Evolutionary conservation across 176 grass and related monocot genomes (phyloP), one percentile per base, ranked within the genome.

Genomic region (Ensete ventricosum): DNA sequence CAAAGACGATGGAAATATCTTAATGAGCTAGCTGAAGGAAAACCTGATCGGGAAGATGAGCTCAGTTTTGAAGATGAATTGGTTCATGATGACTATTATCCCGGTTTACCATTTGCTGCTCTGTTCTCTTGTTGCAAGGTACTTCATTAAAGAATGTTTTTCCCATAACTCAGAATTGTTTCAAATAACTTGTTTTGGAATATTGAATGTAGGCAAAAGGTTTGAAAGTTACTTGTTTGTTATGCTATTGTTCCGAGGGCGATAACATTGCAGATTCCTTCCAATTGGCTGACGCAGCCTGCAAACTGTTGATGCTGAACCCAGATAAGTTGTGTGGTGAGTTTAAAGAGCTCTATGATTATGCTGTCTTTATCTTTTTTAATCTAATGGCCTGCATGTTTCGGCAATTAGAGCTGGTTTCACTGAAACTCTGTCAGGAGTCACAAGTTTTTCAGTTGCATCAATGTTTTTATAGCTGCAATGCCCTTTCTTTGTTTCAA

Each of bases 211-310:
- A 98, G 94, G 86, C 83, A 67, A 91, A 89, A 86, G 88, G 88
- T 26, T 26, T 93, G 73, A 93, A 88, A 83, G 90, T 98, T 77
- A 91, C 82, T 53, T 98, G 94, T 76, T 78, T 93, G 60, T 74
- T 91, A 73, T 87, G 94, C 73, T 98, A 98, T 78, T 98, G 94
- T 72, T 98, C 94, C 25, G 94, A 98, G 88, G 94, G 90, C 22
- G 90, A 98, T 62, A 98, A 93, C 81, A 87, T 98, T 66, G 84
- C 90, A 83, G 90, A 98, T 79, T 90, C 94, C 54, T 98, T 98
- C 73, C 86, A 91, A 55, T 91, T 93, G 72, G 82, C 90, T 69
- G 74, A 85, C 23, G 90, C 88, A 78, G 75, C 80, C 71, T 91
- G 94, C 67, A 93, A 88, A 83, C 53, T 91, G 79, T 52, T 87